Conservation (phyloP, 768 basidiomycete genomes). For the Tricholoma bakamatsutake region DNA sequence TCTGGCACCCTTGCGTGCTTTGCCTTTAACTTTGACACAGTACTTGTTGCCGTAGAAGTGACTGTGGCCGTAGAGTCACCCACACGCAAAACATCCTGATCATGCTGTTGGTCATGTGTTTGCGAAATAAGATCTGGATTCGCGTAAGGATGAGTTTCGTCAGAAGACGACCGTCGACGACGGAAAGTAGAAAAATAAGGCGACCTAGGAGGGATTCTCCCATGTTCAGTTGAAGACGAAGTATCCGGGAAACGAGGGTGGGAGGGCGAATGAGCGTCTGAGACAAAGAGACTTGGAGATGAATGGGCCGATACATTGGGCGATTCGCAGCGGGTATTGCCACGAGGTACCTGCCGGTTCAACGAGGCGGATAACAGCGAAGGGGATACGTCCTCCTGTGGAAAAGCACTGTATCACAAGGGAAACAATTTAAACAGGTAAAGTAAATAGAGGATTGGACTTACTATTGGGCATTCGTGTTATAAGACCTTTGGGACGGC, state of each 20-base stretch:
- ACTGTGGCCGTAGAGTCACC: conserved; percentile 51
- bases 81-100: conserved; percentile 27
- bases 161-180: conserved; percentile 20
- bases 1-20: conserved; percentile 30
- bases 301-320: conserved; percentile 23
- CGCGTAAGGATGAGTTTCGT: conserved; percentile 67
- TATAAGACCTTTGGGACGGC: conserved; percentile 42
- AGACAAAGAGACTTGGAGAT: conserved; percentile 18
- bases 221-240: neutral
- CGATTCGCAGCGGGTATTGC: conserved; percentile 37
- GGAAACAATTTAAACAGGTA: conserved; percentile 2
- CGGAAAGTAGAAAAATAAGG: conserved; percentile 11
- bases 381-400: conserved; percentile 58
- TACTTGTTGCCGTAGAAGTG: conserved; percentile 27
- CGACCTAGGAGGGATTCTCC: neutral
- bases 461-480: conserved; percentile 55
- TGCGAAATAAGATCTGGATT: conserved; percentile 62
- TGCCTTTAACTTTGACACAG: conserved; percentile 26
- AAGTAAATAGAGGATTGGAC: conserved; percentile 26
- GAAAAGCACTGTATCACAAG: conserved; percentile 38
- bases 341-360: conserved; percentile 26
- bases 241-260: conserved; percentile 13
- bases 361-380: conserved; percentile 43
- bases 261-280: conserved; percentile 23
- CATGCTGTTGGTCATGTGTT: conserved; percentile 25